Base-by-base conservation (phyloP, 495 filamentous ascomycete genomes). In the Delitschia confertaspora region DNA sequence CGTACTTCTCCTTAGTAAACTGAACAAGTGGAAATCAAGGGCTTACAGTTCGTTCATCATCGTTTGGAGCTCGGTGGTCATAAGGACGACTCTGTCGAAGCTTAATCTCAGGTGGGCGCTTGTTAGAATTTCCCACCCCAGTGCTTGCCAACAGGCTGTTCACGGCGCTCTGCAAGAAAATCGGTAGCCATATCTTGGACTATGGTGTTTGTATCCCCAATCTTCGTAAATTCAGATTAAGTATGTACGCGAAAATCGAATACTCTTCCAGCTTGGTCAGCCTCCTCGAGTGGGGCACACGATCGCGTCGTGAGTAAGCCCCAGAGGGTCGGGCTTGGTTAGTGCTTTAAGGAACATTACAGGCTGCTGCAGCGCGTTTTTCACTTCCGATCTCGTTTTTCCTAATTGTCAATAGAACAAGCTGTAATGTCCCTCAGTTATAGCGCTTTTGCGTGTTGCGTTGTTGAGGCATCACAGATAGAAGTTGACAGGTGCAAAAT, bases 221-320 rank as follows among this genome's bases (percentile, higher is more conserved):
- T 13, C 34, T 17, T 6, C 18, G 34, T 21, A 24, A 4, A 31
- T 41, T 21, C n/a, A 41, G 38, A 14, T 41, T 16, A 4, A 41
- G 38, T 27, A 41, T 41, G 23, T 41, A 30, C 10, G 9, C 13
- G 18, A 41, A 20, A 41, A 41, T 29, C n/a, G 20, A 20, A 20
- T 41, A 20, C 38, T 41, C 38, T 30, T 41, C 23, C 16, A 41
- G 25, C 38, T n/a, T n/a, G n/a, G n/a, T n/a, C n/a, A n/a, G n/a
- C n/a, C n/a, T n/a, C n/a, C n/a, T n/a, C n/a, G n/a, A 41, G 23
- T 41, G 25, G 8, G 6, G 38, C 19, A 6, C 38, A 19, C 38
- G 30, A 41, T 41, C 38, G 23, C 22, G 38, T 41, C 38, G 38
- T 30, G 38, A 14, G 30, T 5, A 8, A 4, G 25, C 30, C 30